Conservation (phyloP, 2,329 filamentous ascomycete genomes). For the Lojkania enalia region DNA sequence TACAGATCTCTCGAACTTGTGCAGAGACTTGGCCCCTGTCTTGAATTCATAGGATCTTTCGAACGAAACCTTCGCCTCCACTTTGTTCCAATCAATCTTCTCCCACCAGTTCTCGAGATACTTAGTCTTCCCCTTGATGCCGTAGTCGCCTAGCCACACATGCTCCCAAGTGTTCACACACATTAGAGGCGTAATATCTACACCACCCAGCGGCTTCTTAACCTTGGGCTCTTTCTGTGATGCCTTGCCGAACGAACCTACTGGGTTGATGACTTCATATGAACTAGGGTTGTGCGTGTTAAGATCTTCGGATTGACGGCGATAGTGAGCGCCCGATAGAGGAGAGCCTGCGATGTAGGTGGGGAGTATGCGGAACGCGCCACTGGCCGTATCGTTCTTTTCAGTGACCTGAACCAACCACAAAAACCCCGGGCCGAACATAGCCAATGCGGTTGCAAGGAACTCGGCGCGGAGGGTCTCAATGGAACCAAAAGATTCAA, state of each 20-base stretch:
- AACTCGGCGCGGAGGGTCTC: conserved; percentile 82
- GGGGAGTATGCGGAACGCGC: conserved; percentile 68
- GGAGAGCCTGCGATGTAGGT: conserved; percentile 94
- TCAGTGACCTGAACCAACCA: conserved; percentile 72
- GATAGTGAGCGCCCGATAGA: conserved; percentile 81
- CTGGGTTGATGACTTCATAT: conserved; percentile 39
- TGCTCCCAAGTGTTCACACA: conserved; percentile 98
- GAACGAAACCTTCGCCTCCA: conserved; percentile 45
- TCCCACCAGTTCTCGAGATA: conserved; percentile 88
- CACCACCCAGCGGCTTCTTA: conserved; percentile 64
- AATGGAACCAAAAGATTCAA: conserved; percentile 75
- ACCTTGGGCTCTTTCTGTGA: conserved; percentile 31
- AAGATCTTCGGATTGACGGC: conserved; percentile 69
- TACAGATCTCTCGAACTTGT: background rate
- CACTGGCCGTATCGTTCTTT: conserved; percentile 44
- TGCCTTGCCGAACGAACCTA: conserved; percentile 45
- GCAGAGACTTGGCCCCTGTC: background rate
- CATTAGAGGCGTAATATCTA: conserved; percentile 73
- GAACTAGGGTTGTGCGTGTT: conserved; percentile 58
- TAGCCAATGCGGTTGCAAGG: conserved; percentile 76
- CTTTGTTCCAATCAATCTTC: conserved; percentile 79
- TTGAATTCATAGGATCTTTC: background rate
- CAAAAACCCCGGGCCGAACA: conserved; percentile 97
- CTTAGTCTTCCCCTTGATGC: conserved; percentile 70
- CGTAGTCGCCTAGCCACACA: conserved; percentile 84